A percentile compares a stretch with the other conserved stretches of the same genome.
These are phyloP conservation scores for Aspergillus costaricaensis DNA, from an alignment of 2,329 filamentous ascomycete genomes.

Conservation along the genomic window DNA sequence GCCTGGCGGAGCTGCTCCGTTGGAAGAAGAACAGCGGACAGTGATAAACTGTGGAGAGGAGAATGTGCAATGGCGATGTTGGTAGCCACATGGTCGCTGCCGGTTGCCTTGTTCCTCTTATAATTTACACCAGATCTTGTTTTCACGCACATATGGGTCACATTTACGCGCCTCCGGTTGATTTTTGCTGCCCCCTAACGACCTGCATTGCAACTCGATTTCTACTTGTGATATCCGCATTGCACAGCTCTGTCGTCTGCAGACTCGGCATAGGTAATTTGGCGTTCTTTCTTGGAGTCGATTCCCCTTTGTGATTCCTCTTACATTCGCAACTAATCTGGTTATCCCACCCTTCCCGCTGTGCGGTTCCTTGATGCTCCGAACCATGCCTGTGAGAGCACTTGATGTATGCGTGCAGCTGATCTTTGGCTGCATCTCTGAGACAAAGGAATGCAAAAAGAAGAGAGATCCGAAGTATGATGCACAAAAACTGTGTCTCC, in stretches of 20 bases:
- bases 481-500: neutral
- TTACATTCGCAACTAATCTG: slow-evolving; percentile 19
- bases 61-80: slow-evolving; percentile 6
- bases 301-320: slow-evolving; percentile 13
- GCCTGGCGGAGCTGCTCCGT: slow-evolving; percentile 80
- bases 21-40: slow-evolving; percentile 55
- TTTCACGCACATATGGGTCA: slow-evolving; percentile 34
- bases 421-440: neutral
- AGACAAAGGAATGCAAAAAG: neutral
- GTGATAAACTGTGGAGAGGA: slow-evolving; percentile 24
- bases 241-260: slow-evolving; percentile 24
- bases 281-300: slow-evolving; percentile 30
- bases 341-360: slow-evolving; percentile 1
- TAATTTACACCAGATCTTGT: slow-evolving; percentile 27
- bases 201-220: slow-evolving; percentile 27
- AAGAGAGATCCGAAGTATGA: neutral
- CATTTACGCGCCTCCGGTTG: slow-evolving; percentile 31
- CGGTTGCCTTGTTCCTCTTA: slow-evolving; percentile 17
- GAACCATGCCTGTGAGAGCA: neutral
- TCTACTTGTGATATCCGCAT: slow-evolving; percentile 30
- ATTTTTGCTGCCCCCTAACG: slow-evolving; percentile 26
- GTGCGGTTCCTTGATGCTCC: slow-evolving; percentile 6
- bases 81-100: slow-evolving; percentile 5
- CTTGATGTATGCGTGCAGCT: neutral
- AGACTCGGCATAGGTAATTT: slow-evolving; percentile 34